Base-by-base conservation (phyloP, 805 yeast species). In the Starmera amethionina region DNA sequence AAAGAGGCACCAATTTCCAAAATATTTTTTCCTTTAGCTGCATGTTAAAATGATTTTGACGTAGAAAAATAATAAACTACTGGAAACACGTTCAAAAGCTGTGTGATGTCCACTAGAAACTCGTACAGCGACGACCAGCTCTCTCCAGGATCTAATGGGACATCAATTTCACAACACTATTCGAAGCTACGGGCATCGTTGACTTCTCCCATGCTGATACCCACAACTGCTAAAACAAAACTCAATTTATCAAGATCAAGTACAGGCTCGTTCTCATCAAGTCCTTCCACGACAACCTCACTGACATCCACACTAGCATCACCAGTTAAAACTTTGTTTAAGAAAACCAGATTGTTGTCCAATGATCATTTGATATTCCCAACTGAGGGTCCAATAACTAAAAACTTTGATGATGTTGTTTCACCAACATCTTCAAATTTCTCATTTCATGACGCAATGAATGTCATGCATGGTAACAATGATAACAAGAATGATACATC, bases 321-420 rank as follows among this genome's bases (percentile, higher is more conserved):
- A 5, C 13, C 25, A 12, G 11, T 40, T 22, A 40, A 40, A n/a
- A 22, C 32, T 5, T 37, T 46, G 7, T 30, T 51, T 13, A 46
- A 49, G 15, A 51, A 42, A 41, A 42, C 53, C 3, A 48, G 45
- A 25, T 33, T 45, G 15, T 37, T 46, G 14, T 40, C 40, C 19
- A 38, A 29, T 15, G 46, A 40, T 12, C 32, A 36, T 13, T 15
- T 15, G 8, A 8, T 40, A 3, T 35, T 32, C 4, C 38, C 42
- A 12, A 49, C 52, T 4, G 55, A 47, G 16, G 55, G 54, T 9
- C 56, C 56, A 2, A 36, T 49, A 10, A 51, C 56, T 3, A 51
- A 47, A 35, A 47, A 41, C 12, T 44, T 41, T 16, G 49, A 47
- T 25, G 48, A 45, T 12, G 28, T 40, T 30, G n/a, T 14, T 14